Base-by-base conservation (phyloP, 495 filamentous ascomycete genomes). In the Lophiotrema nucula region DNA sequence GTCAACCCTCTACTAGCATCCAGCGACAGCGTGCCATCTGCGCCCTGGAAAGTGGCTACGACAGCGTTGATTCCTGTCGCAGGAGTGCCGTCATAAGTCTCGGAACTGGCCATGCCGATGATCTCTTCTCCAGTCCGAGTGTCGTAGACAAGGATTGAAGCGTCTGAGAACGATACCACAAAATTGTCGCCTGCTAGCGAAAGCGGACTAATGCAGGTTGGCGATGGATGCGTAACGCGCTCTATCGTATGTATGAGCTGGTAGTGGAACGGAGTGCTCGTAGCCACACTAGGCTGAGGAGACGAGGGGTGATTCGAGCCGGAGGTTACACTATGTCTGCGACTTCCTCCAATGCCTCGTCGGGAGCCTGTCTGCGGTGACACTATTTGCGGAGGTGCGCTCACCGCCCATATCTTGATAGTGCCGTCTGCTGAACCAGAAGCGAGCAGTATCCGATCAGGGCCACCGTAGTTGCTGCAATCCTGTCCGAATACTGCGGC, bases 331-430 rank as follows among this genome's bases (percentile, higher is more conserved):
- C 88, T 93, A 68, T 95, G 90, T 53, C 93, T 79, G 21, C 92
- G 81, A 64, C 88, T 88, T 47, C 90, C 90, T 47, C 83, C 83
- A 47, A 87, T 81, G 44, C 85, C 84, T 64, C 82, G 73, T 49
- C 84, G 72, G 13, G 79, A 81, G 25, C 88, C 88, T 25, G 83
- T 80, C 64, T 89, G 87, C n/a, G 89, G 86, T 11, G 89, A 89
- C 0, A 85, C 83, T 21, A 88, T 73, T 62, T 92, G 88, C 10
- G 92, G 91, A 18, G 93, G 92, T n/a, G 89, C 83, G 67, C 88
- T 95, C 47, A 97, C 84, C 22, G 91, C 88, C 93, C 93, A 98
- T 38, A 98, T 82, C 69, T 95, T 88, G 21, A 98, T 85, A 10
- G 83, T 87, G 13, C 93, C 95, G 73, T 98, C 93, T 11, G 95